phyloP scores from a whole-genome alignment of 345 rosid species.

The Rhizophora apiculata region DNA sequence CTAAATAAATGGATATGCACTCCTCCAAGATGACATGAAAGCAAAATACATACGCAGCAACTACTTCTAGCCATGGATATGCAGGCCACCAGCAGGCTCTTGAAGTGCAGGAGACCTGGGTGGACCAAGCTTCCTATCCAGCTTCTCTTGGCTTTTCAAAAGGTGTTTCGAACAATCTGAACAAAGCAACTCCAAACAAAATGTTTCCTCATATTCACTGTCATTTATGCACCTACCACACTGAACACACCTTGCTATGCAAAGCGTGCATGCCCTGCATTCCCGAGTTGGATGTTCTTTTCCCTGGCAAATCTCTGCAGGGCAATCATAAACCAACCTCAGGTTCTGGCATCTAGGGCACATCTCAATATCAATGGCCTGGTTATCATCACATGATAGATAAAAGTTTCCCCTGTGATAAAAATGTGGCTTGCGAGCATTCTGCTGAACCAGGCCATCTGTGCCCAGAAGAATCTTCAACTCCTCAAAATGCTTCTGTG shows the following conservation, averaged over 20 bases:
- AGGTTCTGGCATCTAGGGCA: constrained; percentile 79
- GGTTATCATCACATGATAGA: constrained; percentile 67
- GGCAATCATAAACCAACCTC: constrained; percentile 88
- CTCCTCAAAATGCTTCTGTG: constrained; percentile 60
- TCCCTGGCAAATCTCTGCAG: constrained; percentile 68
- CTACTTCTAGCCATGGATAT: constrained; percentile 40
- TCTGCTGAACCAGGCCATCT: constrained; percentile 31
- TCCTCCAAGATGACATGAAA: constrained; percentile 14
- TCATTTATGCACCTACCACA: constrained; percentile 89
- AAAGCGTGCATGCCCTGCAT: constrained; percentile 86
- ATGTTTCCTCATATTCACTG: constrained; percentile 78
- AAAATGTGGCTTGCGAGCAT: constrained; percentile 52
- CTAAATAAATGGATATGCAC: constrained; percentile 16
- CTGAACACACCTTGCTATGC: constrained; percentile 71
- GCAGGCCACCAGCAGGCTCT: constrained; percentile 23
- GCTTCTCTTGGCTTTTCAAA: constrained; percentile 32
- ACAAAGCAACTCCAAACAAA: constrained; percentile 72
- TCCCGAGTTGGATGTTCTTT: constrained; percentile 34
- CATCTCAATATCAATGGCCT: constrained; percentile 72
- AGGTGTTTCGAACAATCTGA: constrained; percentile 50
- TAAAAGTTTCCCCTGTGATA: constrained; percentile 57
- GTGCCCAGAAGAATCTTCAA: constrained; percentile 51
- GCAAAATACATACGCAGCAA: constrained; percentile 13
- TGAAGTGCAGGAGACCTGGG: constrained; percentile 18
- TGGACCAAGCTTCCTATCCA: constrained; percentile 20